phyloP scores from a whole-genome alignment of 1,139 yeast genomes.

The Sugiyamaella grinbergsii region DNA sequence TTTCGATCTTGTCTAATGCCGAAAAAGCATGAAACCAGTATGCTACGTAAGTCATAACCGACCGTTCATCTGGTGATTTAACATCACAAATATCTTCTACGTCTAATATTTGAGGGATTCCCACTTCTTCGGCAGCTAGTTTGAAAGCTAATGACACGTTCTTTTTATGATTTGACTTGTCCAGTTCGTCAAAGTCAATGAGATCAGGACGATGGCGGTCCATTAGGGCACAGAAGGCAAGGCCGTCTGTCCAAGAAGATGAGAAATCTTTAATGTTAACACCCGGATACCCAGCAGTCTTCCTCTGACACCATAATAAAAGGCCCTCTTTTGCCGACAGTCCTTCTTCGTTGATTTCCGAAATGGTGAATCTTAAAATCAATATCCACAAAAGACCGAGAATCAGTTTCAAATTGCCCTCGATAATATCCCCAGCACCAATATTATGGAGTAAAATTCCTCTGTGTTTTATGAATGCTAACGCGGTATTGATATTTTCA shows the following conservation, averaged over 20 bases:
- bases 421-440: conserved; percentile 69
- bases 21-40: conserved; percentile 64
- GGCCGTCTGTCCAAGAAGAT: conserved; percentile 51
- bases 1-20: conserved; percentile 44
- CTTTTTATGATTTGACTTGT: conserved; percentile 38
- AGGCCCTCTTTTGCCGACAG: conserved; percentile 49
- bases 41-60: conserved; percentile 64
- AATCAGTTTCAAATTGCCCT: conserved; percentile 63
- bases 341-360: conserved; percentile 50
- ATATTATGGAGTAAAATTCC: conserved; percentile 59
- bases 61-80: conserved; percentile 62
- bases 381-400: conserved; percentile 68
- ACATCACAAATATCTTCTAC: conserved; percentile 57
- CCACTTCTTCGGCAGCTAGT: conserved; percentile 49
- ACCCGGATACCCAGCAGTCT: conserved; percentile 46
- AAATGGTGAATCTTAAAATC: conserved; percentile 53
- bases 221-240: conserved; percentile 52
- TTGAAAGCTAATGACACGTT: conserved; percentile 45
- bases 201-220: conserved; percentile 50
- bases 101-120: conserved; percentile 60
- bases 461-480: conserved; percentile 56
- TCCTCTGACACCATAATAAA: conserved; percentile 49
- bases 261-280: conserved; percentile 48
- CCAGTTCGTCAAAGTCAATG: conserved; percentile 45
- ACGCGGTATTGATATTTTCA: conserved; percentile 61